Conservation (phyloP, 176 grass and related monocot species). For the Aegilops bicornis region DNA sequence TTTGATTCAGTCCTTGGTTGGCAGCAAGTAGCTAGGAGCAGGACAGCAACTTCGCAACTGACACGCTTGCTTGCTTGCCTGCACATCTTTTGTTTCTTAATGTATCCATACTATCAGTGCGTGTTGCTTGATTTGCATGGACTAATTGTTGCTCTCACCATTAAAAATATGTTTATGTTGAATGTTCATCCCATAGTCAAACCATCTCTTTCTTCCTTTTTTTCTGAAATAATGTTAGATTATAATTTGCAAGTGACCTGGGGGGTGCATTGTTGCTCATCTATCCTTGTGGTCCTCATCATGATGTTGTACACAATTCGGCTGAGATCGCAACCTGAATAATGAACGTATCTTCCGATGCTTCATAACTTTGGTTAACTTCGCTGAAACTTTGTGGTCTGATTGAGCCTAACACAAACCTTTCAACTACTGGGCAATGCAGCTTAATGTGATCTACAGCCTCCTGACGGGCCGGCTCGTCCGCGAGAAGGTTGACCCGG, state of each 20-base stretch:
- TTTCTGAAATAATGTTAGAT: not conserved
- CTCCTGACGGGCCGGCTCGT: slow-evolving; percentile 72
- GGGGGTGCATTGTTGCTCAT: not conserved
- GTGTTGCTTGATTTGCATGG: slow-evolving; percentile 10
- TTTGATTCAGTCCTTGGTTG: not conserved
- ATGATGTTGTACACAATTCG: not conserved
- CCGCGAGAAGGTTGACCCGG: slow-evolving; percentile 79
- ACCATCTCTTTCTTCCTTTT: not conserved
- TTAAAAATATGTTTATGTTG: not conserved
- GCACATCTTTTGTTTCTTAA: not conserved
- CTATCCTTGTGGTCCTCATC: not conserved
- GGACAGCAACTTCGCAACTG: slow-evolving; percentile 28
- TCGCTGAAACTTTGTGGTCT: not conserved
- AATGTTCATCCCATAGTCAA: not conserved
- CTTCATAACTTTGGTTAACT: not conserved
- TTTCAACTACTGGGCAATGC: not conserved
- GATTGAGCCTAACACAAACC: not conserved
- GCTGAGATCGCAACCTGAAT: not conserved
- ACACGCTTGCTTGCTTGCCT: slow-evolving; percentile 30
- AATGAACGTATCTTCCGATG: not conserved
- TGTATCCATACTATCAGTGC: not conserved
- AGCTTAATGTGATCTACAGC: slow-evolving; percentile 87
- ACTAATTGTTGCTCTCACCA: not conserved
- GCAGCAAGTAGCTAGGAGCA: slow-evolving; percentile 33
- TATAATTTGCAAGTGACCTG: not conserved